These are phyloP conservation scores for Malus hybrid DNA, from an alignment of 331 rosid species.

Conservation along the genomic window DNA sequence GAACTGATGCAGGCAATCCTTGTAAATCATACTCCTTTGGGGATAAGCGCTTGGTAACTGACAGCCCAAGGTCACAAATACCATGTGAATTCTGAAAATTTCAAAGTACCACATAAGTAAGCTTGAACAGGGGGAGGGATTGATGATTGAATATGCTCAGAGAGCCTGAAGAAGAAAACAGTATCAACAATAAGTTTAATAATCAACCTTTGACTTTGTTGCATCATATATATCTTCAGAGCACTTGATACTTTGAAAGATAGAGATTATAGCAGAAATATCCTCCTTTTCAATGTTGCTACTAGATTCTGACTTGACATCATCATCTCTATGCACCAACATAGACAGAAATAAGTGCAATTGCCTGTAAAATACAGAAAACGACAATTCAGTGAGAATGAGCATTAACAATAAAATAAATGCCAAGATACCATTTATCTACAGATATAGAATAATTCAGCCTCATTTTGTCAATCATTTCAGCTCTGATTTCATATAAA, in stretches of 20 bases:
- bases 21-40: slow-evolving; percentile 57
- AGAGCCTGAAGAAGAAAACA: not conserved
- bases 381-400: slow-evolving; percentile 7
- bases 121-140: not conserved
- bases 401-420: slow-evolving; percentile 11
- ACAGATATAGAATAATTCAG: not conserved
- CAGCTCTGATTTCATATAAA: not conserved
- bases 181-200: not conserved
- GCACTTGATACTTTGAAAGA: slow-evolving; percentile 64
- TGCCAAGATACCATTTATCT: not conserved
- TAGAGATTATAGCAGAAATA: slow-evolving; percentile 43
- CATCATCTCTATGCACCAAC: slow-evolving; percentile 77
- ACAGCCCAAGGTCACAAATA: slow-evolving; percentile 84
- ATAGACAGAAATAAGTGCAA: slow-evolving; percentile 67
- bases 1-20: slow-evolving; percentile 38
- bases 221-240: slow-evolving; percentile 74
- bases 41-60: slow-evolving; percentile 58
- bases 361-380: slow-evolving; percentile 54
- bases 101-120: slow-evolving; percentile 20
- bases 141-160: not conserved
- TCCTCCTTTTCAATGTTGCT: slow-evolving; percentile 48
- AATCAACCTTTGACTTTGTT: slow-evolving; percentile 73
- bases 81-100: slow-evolving; percentile 75
- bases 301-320: slow-evolving; percentile 59
- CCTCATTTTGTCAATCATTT: not conserved